Percentiles rank a stretch among this genome's conserved stretches.
phyloP scores from a whole-genome alignment of 129 eudicot species.

The Heracleum sosnowskyi region DNA sequence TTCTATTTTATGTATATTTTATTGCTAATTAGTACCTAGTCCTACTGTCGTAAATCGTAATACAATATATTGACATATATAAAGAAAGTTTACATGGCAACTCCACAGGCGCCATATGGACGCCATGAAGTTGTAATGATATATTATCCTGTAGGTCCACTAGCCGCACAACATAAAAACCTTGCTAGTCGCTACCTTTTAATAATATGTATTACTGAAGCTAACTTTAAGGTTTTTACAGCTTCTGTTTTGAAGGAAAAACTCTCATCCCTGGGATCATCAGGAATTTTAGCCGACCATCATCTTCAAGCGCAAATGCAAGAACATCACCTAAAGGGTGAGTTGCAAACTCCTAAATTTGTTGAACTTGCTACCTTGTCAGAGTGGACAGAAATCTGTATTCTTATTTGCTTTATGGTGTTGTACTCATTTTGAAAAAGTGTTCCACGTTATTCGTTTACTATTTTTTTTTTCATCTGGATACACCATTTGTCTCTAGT shows the following conservation, averaged over 20 bases:
- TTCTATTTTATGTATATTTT: neutral
- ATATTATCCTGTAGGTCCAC: neutral
- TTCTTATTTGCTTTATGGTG: neutral
- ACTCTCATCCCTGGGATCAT: constrained; percentile 89
- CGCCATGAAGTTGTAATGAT: neutral
- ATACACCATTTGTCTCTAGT: neutral
- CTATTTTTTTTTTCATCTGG: neutral
- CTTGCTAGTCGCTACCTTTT: neutral
- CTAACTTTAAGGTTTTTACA: constrained; percentile 33
- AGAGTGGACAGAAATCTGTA: constrained; percentile 1
- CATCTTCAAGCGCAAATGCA: constrained; percentile 96
- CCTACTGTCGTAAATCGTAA: neutral
- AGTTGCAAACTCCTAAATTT: constrained; percentile 7
- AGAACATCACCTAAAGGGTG: constrained; percentile 96
- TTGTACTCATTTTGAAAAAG: neutral
- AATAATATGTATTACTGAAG: neutral
- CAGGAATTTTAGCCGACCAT: constrained; percentile 96
- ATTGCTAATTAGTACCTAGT: neutral
- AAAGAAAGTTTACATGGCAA: neutral
- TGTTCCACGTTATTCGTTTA: neutral
- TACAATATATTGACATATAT: no score
- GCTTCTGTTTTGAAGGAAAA: constrained; percentile 97
- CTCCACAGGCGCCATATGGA: neutral
- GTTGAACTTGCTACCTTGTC: constrained; percentile 3
- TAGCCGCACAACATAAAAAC: neutral